Conservation (phyloP, 2,329 filamentous ascomycete species). For the Sphaerulina populicola region DNA sequence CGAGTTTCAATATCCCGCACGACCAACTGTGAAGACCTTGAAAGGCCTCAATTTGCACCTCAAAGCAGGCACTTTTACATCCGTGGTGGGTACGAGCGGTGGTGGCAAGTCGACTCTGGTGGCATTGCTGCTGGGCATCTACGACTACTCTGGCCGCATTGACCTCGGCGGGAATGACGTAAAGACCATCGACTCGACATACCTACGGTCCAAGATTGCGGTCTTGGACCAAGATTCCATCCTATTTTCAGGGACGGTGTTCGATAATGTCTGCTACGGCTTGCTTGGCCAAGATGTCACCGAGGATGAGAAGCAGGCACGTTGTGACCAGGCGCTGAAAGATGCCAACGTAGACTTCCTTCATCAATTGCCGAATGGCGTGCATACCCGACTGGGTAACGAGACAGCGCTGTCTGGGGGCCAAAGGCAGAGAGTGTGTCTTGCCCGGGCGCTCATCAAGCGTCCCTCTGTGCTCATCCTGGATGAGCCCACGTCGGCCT, state of each 20-base stretch:
- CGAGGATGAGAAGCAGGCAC: conserved; percentile 21
- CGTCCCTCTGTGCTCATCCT: conserved; percentile 40
- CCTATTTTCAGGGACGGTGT: conserved; percentile 39
- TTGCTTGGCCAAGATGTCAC: conserved; percentile 21
- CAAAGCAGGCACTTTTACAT: conserved; percentile 37
- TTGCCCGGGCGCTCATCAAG: conserved; percentile 41
- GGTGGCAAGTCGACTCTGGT: conserved; percentile 41
- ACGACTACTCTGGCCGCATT: conserved; percentile 37
- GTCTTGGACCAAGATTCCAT: conserved; percentile 42
- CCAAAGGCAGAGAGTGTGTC: conserved; percentile 41
- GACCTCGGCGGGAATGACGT: conserved; percentile 37
- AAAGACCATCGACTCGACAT: conserved; percentile 30
- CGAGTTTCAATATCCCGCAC: conserved; percentile 40
- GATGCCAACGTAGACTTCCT: conserved; percentile 40
- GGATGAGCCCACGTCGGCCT: conserved; percentile 41
- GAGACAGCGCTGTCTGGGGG: conserved; percentile 41
- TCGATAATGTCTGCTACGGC: conserved; percentile 40
- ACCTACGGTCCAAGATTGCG: conserved; percentile 37
- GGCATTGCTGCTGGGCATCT: conserved; percentile 38
- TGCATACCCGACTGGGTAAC: conserved; percentile 39
- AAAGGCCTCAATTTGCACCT: conserved; percentile 34
- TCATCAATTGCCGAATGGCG: conserved; percentile 38
- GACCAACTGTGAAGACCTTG: conserved; percentile 36
- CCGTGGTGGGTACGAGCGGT: conserved; percentile 41
- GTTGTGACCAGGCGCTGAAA: conserved; percentile 31